These are phyloP conservation scores for Sporodiniella umbellata DNA, from an alignment of 371 early-diverging fungal genomes.

Conservation along the genomic window DNA sequence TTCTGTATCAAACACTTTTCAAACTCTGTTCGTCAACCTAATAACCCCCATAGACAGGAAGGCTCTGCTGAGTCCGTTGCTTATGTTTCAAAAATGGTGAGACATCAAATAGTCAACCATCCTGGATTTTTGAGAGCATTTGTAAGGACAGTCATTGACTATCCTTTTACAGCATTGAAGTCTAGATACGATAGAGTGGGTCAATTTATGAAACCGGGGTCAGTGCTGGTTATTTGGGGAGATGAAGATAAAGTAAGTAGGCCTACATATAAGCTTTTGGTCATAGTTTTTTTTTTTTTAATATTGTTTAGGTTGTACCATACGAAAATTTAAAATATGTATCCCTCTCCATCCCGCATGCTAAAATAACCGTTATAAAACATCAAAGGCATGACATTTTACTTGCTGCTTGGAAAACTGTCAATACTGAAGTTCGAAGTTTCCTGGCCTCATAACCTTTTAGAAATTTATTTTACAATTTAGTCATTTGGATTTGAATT, in stretches of 20 bases:
- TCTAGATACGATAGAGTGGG: slow-evolving; percentile 35
- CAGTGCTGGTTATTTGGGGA: slow-evolving; percentile 44
- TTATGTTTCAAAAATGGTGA: slow-evolving; percentile 7
- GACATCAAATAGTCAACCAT: slow-evolving; percentile 38
- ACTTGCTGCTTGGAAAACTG: slow-evolving; percentile 18
- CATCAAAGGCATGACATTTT: slow-evolving; percentile 39
- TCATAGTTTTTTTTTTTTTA: not conserved
- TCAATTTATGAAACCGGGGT: slow-evolving; percentile 9
- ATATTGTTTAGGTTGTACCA: slow-evolving; percentile 31
- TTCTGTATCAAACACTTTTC: not conserved
- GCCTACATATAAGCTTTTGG: no score
- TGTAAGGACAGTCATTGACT: slow-evolving; percentile 34
- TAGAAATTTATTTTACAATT: not conserved
- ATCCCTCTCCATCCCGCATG: slow-evolving; percentile 22
- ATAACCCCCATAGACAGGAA: not conserved
- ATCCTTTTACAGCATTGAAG: slow-evolving; percentile 30
- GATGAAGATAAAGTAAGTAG: slow-evolving; percentile 42
- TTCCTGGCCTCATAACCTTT: slow-evolving; percentile 4
- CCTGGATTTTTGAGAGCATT: slow-evolving; percentile 49
- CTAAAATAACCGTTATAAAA: slow-evolving; percentile 20
- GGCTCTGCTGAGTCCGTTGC: not conserved
- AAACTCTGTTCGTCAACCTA: not conserved
- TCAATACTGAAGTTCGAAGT: slow-evolving; percentile 9
- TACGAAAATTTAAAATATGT: slow-evolving; percentile 20
- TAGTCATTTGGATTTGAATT: not conserved